Evolutionary conservation across 176 grass and related monocot species (phyloP), one percentile per base, ranked within the genome.

Genomic region (Triticum monococcum): DNA sequence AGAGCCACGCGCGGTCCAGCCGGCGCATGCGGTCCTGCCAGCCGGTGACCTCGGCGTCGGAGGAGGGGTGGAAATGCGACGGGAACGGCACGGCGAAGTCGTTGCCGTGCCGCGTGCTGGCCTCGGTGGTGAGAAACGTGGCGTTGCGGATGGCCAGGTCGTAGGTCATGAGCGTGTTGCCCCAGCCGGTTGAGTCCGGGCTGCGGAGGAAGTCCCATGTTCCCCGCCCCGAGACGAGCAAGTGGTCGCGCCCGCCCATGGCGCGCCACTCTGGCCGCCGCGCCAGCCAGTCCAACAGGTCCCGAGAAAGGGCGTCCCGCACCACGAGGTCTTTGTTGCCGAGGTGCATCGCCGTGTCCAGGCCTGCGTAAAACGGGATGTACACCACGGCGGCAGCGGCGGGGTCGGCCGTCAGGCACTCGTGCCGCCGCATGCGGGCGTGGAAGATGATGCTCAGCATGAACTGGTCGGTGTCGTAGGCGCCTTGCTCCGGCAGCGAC

Each of bases 291-390:
- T 82, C 70, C 13, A 56, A 37, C 32, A 93, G 75, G 72, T 90
- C 88, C 31, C 20, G 54, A 54, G 76, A n/a, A 5, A 91, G 70
- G 9, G 88, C 89, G 68, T 97, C 94, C 67, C 91, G 85, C 60
- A 6, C 66, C n/a, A 86, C 60, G 5, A 93, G 24, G 31, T 71
- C n/a, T 13, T 32, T 11, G 45, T 11, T 57, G 4, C 31, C 4
- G 31, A 81, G 64, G 83, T 87, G 57, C 12, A 88, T 36, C 16
- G 84, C 78, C 14, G 81, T 41, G 80, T 97, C 92, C 1, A 97
- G 61, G 72, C 92, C 91, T 56, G 92, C 93, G 92, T 95, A 95
- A 62, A 87, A 92, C 60, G 96, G 96, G 37, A 98, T 90, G 62
- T 94, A 98, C 6, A 98, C 40, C 7, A 91, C 91, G 22, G 67